Base-by-base conservation (phyloP, 2,329 filamentous ascomycete species). In the Colletotrichum sp. region DNA sequence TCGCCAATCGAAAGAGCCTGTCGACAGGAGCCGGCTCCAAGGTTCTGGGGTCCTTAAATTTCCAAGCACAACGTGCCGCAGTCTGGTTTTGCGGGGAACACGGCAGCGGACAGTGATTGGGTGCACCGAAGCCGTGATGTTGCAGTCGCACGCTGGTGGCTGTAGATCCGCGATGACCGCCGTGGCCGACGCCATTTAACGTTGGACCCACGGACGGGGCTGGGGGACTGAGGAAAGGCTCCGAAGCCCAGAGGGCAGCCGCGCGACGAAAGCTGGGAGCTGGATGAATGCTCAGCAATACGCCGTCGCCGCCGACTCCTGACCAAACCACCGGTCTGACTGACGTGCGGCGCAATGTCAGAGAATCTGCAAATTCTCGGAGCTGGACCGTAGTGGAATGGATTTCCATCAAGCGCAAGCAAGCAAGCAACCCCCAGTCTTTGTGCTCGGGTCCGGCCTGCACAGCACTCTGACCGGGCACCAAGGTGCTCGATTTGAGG, bases 1-100 rank as follows among this genome's bases (percentile, higher is more conserved):
- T 75, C 64, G 34, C 44, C 64, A 57, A 65, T 68, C 22, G 64
- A 73, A 52, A 24, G 44, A 15, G 16, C 26, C 28, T 59, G n/a
- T 26, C 66, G 8, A 39, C n/a, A 68, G 70, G 44, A 73, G 68
- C 70, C 73, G 64, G 64, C 22, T 36, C 64, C 73, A 60, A 68
- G 73, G 73, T 68, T 65, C 32, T 44, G 73, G 70, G 44, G 64
- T 69, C 73, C 34, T 73, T 68, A 34, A 71, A 36, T 63, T 68
- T 73, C 44, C 73, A 68, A 63, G 44, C 28, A 48, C 30, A 60
- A 65, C 22, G n/a, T 32, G 60, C 60, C 36, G 36, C 36, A 18
- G n/a, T 30, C 55, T 63, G 44, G 36, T 59, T 48, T 60, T 75
- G 70, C 73, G 73, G 72, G 72, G 69, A 66, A 72, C 44, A 22